Conservation (phyloP, 2,329 filamentous ascomycete species). For the Simplicillium aogashimaense region DNA sequence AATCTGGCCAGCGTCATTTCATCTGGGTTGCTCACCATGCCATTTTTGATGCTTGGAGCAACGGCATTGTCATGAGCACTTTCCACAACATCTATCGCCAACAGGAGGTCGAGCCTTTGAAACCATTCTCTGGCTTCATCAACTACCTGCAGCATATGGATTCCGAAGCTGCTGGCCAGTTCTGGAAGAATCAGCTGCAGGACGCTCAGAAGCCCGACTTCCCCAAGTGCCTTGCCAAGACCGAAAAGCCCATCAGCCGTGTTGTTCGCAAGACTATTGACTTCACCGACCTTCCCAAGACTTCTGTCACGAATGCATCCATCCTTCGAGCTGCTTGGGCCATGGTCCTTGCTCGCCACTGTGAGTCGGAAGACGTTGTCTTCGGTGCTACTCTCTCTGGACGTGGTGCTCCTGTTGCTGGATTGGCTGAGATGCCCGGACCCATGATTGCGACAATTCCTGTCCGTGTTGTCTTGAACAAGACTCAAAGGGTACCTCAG, state of each 20-base stretch:
- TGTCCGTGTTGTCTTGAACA: background rate
- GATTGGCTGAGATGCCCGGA: slow-evolving; percentile 1
- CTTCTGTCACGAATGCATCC: background rate
- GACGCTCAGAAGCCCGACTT: background rate
- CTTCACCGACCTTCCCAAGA: too few relatives aligned
- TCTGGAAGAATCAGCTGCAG: slow-evolving; percentile 1
- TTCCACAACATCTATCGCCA: background rate
- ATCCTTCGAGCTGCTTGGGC: slow-evolving; percentile 3
- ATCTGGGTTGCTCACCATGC: slow-evolving; percentile 1
- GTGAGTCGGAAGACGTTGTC: background rate
- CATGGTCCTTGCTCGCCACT: background rate
- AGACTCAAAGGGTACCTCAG: background rate
- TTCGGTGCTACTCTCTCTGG: slow-evolving; percentile 2
- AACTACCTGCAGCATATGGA: background rate
- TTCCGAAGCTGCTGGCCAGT: background rate
- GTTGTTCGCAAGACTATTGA: too few relatives aligned
- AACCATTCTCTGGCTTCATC: background rate
- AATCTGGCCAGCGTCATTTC: background rate
- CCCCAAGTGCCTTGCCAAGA: too few relatives aligned
- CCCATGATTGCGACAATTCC: slow-evolving; percentile 1
- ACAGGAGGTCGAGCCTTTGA: background rate
- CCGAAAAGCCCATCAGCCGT: too few relatives aligned
- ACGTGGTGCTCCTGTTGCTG: slow-evolving; percentile 1
- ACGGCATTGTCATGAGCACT: background rate
- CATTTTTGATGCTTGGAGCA: slow-evolving; percentile 2